Percentiles rank a stretch among this genome's conserved stretches.
Conservation (phyloP, 1,284 basidiomycete species). For the Moesziomyces sp. region DNA sequence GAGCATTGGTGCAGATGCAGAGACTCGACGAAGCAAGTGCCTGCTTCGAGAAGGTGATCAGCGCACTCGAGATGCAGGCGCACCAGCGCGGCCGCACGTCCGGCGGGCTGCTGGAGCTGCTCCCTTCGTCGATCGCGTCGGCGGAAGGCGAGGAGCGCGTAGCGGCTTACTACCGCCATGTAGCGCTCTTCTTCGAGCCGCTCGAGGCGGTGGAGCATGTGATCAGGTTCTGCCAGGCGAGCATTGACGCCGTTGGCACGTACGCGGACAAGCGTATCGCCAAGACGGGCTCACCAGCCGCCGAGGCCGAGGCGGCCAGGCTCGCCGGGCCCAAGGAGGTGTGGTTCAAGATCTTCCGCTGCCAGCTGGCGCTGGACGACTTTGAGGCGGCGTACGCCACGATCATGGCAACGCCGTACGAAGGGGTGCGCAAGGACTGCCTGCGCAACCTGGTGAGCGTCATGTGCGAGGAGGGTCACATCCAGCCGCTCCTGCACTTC, state of each 20-base stretch:
- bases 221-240: constrained; percentile 44
- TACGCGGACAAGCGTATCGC: constrained; percentile 22
- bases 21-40: constrained; percentile 39
- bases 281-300: constrained; percentile 5
- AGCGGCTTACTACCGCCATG: constrained; percentile 41
- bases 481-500: constrained; percentile 81
- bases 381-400: constrained; percentile 55
- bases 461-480: constrained; percentile 90
- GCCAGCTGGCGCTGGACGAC: constrained; percentile 52
- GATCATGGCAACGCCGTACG: constrained; percentile 52
- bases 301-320: constrained; percentile 5
- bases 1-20: constrained; percentile 41
- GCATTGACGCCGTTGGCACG: constrained; percentile 44
- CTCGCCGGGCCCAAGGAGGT: constrained; percentile 34
- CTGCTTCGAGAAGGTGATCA: constrained; percentile 38
- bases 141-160: constrained; percentile 28
- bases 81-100: constrained; percentile 9
- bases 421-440: constrained; percentile 90
- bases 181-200: constrained; percentile 49
- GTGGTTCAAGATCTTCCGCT: constrained; percentile 59
- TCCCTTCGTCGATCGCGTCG: constrained; percentile 24
- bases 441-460: constrained; percentile 91
- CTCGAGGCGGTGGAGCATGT: constrained; percentile 40
- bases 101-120: constrained; percentile 35
- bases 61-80: constrained; percentile 25